Percentiles rank a stretch among this genome's conserved stretches.
Conservation (phyloP, 1,284 basidiomycete species). For the Fomitopsis pinicola region DNA sequence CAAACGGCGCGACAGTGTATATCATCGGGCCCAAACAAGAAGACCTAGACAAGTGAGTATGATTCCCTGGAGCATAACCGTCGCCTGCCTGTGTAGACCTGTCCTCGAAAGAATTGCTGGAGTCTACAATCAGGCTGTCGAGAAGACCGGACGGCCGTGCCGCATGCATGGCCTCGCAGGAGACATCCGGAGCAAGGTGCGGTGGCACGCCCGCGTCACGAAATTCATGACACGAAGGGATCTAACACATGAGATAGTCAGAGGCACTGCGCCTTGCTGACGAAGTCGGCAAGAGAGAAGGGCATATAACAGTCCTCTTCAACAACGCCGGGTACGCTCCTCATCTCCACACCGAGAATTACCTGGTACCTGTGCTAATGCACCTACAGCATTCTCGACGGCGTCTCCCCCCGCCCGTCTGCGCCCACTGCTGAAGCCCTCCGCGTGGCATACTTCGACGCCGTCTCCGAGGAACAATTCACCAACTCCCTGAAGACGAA, state of each 20-base stretch:
- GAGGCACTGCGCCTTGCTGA: conserved; percentile 43
- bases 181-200: conserved; percentile 43
- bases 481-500: conserved; percentile 37
- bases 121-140: conserved; percentile 36
- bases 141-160: conserved; percentile 28
- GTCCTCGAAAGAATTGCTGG: conserved; percentile 26
- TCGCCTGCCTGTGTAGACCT: not conserved
- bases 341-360: not conserved
- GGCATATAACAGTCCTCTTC: conserved; percentile 41
- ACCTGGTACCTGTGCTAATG: not conserved
- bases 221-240: not conserved
- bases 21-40: conserved; percentile 42
- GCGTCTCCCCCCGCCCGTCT: conserved; percentile 32
- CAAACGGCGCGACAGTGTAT: conserved; percentile 47
- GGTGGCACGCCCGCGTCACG: not conserved
- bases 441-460: conserved; percentile 36
- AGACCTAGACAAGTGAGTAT: conserved; percentile 34
- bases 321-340: conserved; percentile 33
- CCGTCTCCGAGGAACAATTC: conserved; percentile 36
- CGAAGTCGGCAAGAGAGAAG: conserved; percentile 35
- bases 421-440: conserved; percentile 34
- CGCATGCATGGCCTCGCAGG: conserved; percentile 39
- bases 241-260: conserved; percentile 22
- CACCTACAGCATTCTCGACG: conserved; percentile 7
- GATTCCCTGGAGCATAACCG: not conserved